phyloP scores from a whole-genome alignment of 2,329 filamentous ascomycete species.

The Septoria petroselini region DNA sequence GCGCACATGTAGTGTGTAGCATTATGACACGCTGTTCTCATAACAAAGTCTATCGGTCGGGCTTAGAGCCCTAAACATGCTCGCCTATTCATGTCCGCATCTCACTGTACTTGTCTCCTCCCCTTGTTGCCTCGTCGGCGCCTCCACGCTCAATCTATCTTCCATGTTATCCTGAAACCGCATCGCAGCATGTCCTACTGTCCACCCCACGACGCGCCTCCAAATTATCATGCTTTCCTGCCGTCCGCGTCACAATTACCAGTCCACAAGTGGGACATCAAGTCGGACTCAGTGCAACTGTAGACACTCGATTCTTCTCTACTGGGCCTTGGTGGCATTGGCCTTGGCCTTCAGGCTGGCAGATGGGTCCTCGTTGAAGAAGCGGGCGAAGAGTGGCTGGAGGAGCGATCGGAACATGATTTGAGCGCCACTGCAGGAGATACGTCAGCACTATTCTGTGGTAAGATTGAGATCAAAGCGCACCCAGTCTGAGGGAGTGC shows the following conservation, averaged over 20 bases:
- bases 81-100: conserved; percentile 6
- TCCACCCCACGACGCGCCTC: neutral
- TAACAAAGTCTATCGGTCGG: too few species aligned
- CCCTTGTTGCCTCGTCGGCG: neutral
- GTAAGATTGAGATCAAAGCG: conserved; percentile 38
- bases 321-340: conserved; percentile 37
- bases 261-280: neutral
- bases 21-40: too few species aligned
- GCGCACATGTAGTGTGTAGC: too few species aligned
- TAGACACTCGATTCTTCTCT: conserved; percentile 15
- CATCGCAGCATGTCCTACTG: neutral
- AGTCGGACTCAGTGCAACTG: neutral
- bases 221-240: neutral
- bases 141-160: neutral
- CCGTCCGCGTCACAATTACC: neutral
- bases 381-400: conserved; percentile 84
- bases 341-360: conserved; percentile 80
- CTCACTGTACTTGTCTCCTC: conserved; percentile 3
- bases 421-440: conserved; percentile 72
- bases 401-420: conserved; percentile 96
- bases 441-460: conserved; percentile 19
- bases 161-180: neutral
- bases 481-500: conserved; percentile 91
- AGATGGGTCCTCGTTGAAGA: conserved; percentile 73
- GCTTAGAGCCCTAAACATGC: neutral